Evolutionary conservation across 495 filamentous ascomycete genomes (phyloP).

Genomic region (Articulospora tetracladia): DNA sequence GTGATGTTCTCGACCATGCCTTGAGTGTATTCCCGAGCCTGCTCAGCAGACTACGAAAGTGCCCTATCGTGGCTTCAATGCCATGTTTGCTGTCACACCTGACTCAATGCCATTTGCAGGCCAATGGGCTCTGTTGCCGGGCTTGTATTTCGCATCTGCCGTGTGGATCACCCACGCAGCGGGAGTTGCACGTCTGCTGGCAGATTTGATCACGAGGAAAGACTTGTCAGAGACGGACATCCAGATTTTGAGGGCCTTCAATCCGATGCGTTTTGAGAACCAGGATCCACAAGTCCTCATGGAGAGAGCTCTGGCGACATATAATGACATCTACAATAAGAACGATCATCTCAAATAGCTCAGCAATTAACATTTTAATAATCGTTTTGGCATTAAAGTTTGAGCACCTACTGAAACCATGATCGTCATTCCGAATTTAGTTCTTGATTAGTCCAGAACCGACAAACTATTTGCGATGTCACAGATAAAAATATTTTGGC

Average conservation of each 20-base stretch:
- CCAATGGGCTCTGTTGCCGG: conserved; percentile 41
- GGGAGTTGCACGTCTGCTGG: conserved; percentile 47
- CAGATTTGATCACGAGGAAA: conserved; percentile 38
- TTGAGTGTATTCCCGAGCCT: background rate
- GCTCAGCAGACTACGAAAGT: background rate
- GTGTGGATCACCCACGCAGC: conserved; percentile 54
- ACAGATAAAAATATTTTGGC: no score
- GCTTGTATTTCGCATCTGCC: conserved; percentile 50
- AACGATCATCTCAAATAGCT: no score
- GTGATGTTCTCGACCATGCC: background rate
- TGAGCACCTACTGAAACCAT: no score
- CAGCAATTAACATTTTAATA: no score
- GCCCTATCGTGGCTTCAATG: conserved; percentile 34
- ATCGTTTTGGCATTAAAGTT: no score
- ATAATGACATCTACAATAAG: conserved; percentile 2
- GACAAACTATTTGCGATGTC: no score
- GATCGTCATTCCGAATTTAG: no score
- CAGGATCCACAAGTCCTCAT: background rate
- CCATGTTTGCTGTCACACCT: conserved; percentile 50
- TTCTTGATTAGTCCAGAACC: no score
- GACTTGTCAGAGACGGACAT: background rate
- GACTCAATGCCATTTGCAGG: conserved; percentile 48
- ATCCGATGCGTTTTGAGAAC: background rate
- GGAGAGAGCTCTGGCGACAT: background rate
- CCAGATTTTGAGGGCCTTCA: background rate